These are phyloP conservation scores for Scortechinia acanthostroma DNA, from an alignment of 2,329 filamentous ascomycete genomes.

Conservation along the genomic window DNA sequence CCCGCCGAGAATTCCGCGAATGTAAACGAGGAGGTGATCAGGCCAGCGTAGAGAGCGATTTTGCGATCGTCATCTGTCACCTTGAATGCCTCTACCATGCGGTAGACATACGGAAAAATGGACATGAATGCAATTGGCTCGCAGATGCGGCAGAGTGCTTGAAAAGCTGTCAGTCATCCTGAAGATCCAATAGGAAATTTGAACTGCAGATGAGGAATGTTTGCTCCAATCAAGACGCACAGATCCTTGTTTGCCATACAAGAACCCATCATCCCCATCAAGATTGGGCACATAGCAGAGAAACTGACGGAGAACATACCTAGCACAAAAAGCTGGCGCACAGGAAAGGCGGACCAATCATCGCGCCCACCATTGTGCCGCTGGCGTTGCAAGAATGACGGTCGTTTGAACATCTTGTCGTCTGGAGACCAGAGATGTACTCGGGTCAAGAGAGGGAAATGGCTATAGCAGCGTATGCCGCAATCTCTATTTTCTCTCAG, in stretches of 20 bases:
- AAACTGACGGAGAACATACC: slow-evolving; percentile 24
- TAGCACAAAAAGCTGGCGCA: slow-evolving; percentile 45
- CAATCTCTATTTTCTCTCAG: neutral
- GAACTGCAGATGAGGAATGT: too few relatives aligned
- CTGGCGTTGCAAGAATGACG: slow-evolving; percentile 16
- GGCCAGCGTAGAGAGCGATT: slow-evolving; percentile 86
- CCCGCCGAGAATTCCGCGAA: slow-evolving; percentile 91
- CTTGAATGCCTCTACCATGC: slow-evolving; percentile 89
- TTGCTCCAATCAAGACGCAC: too few relatives aligned
- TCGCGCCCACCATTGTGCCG: slow-evolving; percentile 15
- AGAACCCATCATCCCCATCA: too few relatives aligned
- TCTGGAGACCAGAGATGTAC: neutral
- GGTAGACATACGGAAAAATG: slow-evolving; percentile 97
- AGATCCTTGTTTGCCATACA: too few relatives aligned
- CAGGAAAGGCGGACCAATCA: slow-evolving; percentile 39
- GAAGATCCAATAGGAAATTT: too few relatives aligned
- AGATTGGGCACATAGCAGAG: too few relatives aligned
- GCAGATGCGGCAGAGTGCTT: slow-evolving; percentile 89
- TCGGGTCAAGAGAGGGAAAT: neutral
- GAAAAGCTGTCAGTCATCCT: neutral
- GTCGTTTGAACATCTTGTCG: slow-evolving; percentile 20
- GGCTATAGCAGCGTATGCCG: neutral
- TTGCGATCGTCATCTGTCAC: slow-evolving; percentile 72
- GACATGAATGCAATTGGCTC: slow-evolving; percentile 99
- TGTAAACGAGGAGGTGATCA: slow-evolving; percentile 94